phyloP scores from a whole-genome alignment of 441 rosid species.

The Biscutella laevigata region DNA sequence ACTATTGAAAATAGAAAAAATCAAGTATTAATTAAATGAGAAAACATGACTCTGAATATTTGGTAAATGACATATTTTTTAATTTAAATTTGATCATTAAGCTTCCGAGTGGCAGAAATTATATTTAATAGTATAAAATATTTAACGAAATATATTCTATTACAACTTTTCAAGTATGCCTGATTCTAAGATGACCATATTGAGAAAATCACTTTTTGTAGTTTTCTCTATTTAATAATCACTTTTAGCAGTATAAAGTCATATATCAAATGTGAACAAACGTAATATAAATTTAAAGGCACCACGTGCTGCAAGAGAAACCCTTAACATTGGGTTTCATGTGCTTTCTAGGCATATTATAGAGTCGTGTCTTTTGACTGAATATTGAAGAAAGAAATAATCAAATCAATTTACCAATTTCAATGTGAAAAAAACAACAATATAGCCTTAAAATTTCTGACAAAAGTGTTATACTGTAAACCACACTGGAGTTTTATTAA shows the following conservation, averaged over 20 bases:
- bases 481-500: slow-evolving; percentile 15
- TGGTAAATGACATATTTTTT: too few species aligned
- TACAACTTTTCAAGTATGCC: not conserved
- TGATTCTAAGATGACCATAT: not conserved
- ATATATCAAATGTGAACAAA: slow-evolving; percentile 1
- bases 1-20: too few species aligned
- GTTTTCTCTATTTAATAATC: too few species aligned
- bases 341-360: slow-evolving; percentile 44
- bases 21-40: not conserved
- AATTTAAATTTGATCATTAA: too few species aligned
- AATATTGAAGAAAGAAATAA: slow-evolving; percentile 9
- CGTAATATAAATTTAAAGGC: slow-evolving; percentile 17
- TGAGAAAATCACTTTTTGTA: not conserved
- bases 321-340: slow-evolving; percentile 51
- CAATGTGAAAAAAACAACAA: slow-evolving; percentile 4
- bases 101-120: not conserved
- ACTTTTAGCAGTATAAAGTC: not conserved
- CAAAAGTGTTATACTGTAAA: slow-evolving; percentile 17
- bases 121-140: too few species aligned
- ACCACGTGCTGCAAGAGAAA: slow-evolving; percentile 28
- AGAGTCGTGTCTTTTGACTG: slow-evolving; percentile 47
- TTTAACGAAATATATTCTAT: too few species aligned
- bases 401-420: too few species aligned
- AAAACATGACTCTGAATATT: not conserved
- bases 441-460: slow-evolving; percentile 19